These are phyloP conservation scores for Cylindrotheca closterium DNA, from an alignment of 108 stramenopile species.

Conservation along the genomic window DNA sequence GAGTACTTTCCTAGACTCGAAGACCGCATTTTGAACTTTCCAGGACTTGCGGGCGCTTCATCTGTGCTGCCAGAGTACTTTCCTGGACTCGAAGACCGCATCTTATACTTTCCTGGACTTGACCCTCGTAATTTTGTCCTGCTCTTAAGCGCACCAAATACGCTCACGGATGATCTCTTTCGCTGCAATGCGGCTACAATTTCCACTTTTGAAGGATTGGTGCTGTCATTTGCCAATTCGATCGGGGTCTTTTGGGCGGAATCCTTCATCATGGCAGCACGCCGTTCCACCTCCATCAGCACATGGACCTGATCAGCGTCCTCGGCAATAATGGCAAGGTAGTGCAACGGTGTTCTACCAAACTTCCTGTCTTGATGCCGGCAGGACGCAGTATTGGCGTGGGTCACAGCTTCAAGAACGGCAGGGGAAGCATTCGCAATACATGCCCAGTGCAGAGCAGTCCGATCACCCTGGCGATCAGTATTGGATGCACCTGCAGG, in stretches of 20 bases:
- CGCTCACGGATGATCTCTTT: neutral
- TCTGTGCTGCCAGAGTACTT: neutral
- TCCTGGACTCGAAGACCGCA: neutral
- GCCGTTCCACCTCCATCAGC: neutral
- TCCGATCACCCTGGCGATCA: neutral
- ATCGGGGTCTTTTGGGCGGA: neutral
- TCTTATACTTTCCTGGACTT: neutral
- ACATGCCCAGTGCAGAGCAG: neutral
- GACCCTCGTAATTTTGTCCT: neutral
- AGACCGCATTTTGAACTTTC: no score
- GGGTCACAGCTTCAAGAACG: neutral
- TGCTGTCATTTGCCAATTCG: neutral
- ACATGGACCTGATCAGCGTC: neutral
- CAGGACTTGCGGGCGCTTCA: no score
- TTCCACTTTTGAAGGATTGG: neutral
- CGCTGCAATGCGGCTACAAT: neutral
- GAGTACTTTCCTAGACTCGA: no score
- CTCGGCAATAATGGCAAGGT: neutral
- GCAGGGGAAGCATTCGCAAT: conserved; percentile 2
- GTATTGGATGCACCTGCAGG: neutral
- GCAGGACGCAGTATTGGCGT: neutral
- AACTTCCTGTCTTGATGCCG: neutral
- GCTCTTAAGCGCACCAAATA: neutral
- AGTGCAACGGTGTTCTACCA: conserved; percentile 7
- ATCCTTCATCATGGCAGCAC: neutral